Conservation (phyloP, 148 eudicot genomes). For the Diospyros lotus region DNA sequence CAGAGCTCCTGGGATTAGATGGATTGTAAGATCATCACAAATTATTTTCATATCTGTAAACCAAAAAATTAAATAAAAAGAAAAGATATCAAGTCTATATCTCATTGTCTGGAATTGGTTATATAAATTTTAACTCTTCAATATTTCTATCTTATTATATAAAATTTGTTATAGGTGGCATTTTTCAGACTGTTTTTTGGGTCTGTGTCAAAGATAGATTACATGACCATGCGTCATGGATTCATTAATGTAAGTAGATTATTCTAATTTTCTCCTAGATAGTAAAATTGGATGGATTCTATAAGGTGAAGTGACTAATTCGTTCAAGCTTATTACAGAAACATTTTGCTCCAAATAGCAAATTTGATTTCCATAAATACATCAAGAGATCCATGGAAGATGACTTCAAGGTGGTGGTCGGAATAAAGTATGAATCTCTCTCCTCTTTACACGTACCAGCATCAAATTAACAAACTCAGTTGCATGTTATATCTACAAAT, state of each 20-base stretch:
- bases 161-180: slow-evolving; percentile 24
- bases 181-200: slow-evolving; percentile 54
- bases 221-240: slow-evolving; percentile 42
- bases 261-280: no score
- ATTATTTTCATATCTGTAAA: no score
- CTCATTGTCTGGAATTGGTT: no score
- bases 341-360: slow-evolving; percentile 43
- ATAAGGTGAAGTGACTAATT: neutral
- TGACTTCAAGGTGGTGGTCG: slow-evolving; percentile 45
- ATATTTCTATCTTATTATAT: no score
- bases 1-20: slow-evolving; percentile 34
- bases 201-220: slow-evolving; percentile 46
- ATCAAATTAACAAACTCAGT: no score
- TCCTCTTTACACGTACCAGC: no score
- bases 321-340: slow-evolving; percentile 19
- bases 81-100: no score
- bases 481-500: no score
- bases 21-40: slow-evolving; percentile 33
- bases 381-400: slow-evolving; percentile 58
- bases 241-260: slow-evolving; percentile 37
- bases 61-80: no score
- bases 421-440: slow-evolving; percentile 30
- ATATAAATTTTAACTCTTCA: no score
- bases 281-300: neutral
- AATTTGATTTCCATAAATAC: slow-evolving; percentile 47